Percentiles rank a stretch among this genome's conserved stretches.
phyloP scores from a whole-genome alignment of 139 green algal species.

The Micromonas pusilla region DNA sequence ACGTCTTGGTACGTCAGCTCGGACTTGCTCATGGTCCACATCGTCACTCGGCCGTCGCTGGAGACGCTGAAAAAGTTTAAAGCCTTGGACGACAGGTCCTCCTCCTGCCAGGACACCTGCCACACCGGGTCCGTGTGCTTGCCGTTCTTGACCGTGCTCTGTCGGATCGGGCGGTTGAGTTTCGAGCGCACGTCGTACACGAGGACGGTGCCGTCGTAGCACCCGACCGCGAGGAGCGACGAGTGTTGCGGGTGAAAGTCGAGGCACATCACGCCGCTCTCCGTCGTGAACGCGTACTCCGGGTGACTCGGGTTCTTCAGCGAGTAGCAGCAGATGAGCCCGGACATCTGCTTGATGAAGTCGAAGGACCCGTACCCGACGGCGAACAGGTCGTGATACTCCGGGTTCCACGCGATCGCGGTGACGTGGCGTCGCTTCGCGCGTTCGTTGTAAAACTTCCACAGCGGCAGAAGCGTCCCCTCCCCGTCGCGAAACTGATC shows the following conservation, averaged over 20 bases:
- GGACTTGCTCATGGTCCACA: constrained; percentile 78
- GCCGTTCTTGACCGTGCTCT: constrained; percentile 52
- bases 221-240: constrained; percentile 76
- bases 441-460: constrained; percentile 60
- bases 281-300: constrained; percentile 64
- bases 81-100: constrained; percentile 42
- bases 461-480: constrained; percentile 87
- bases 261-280: constrained; percentile 75
- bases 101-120: constrained; percentile 64
- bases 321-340: constrained; percentile 73
- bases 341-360: constrained; percentile 60
- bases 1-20: constrained; percentile 55
- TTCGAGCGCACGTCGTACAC: constrained; percentile 56
- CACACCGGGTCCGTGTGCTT: constrained; percentile 86
- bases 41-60: constrained; percentile 66
- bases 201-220: constrained; percentile 70
- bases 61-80: constrained; percentile 56
- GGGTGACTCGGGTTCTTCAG: constrained; percentile 79
- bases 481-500: constrained; percentile 49
- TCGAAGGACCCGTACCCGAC: constrained; percentile 78
- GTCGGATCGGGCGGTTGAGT: constrained; percentile 50
- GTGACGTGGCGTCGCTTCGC: constrained; percentile 58
- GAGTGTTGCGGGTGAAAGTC: constrained; percentile 78
- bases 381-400: constrained; percentile 39
- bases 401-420: constrained; percentile 66